These are phyloP conservation scores for Cunninghamia lanceolata DNA, from an alignment of 75 land plant genomes.

Conservation along the genomic window DNA sequence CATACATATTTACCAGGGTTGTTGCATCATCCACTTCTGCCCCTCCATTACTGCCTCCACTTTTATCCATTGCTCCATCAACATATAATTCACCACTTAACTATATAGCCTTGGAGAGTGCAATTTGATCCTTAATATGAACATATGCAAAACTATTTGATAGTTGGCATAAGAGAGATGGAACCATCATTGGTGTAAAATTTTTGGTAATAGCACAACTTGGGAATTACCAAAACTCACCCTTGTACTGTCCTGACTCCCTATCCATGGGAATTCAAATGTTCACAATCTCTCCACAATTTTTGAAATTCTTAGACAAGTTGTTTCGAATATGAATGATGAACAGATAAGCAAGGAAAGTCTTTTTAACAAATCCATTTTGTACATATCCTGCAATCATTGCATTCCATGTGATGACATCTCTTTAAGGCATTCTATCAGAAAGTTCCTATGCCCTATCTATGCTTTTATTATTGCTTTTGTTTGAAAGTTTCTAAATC, in stretches of 20 bases:
- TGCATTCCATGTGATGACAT: too few relatives aligned
- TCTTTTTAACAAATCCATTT: too few relatives aligned
- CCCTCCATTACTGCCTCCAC: slow-evolving; percentile 24
- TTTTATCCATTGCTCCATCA: slow-evolving; percentile 49
- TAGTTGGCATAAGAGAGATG: background rate
- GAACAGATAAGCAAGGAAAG: background rate
- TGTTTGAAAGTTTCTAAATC: too few relatives aligned
- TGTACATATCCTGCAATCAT: too few relatives aligned
- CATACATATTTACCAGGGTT: too few relatives aligned
- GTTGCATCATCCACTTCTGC: slow-evolving; percentile 16
- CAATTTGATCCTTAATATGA: slow-evolving; percentile 26
- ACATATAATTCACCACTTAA: slow-evolving; percentile 46
- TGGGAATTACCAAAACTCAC: slow-evolving; percentile 28
- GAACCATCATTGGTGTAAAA: too few relatives aligned
- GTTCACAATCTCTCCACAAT: slow-evolving; percentile 65
- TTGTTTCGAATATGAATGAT: slow-evolving; percentile 46
- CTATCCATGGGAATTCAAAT: slow-evolving; percentile 68
- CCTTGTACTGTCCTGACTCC: slow-evolving; percentile 75
- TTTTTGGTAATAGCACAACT: background rate
- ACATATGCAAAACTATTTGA: slow-evolving; percentile 50
- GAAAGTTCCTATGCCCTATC: too few relatives aligned
- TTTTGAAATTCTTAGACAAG: slow-evolving; percentile 62
- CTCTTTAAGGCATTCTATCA: too few relatives aligned
- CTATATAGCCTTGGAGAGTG: slow-evolving; percentile 41
- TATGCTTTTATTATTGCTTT: too few relatives aligned